Conservation (phyloP, 768 basidiomycete genomes). For the Dioszegia hungarica region DNA sequence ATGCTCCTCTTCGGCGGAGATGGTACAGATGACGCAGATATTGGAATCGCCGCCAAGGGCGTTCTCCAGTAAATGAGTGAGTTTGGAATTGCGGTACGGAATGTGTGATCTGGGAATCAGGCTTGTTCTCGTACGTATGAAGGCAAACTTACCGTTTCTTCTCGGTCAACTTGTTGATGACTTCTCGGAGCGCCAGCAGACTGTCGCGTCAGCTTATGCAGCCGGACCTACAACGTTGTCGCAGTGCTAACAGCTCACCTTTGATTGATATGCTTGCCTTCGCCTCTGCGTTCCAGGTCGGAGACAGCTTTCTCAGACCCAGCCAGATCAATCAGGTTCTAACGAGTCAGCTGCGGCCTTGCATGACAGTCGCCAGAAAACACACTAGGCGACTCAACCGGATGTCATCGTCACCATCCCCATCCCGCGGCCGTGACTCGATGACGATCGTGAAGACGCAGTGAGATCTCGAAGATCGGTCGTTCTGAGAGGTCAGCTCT, state of each 20-base stretch:
- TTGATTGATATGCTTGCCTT: conserved; percentile 50
- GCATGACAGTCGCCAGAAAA: neutral
- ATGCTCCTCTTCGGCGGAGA: conserved; percentile 47
- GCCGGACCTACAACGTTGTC: neutral
- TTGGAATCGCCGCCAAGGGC: conserved; percentile 49
- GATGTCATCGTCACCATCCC: conserved; percentile 37
- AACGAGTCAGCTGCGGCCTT: neutral
- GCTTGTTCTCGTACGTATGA: neutral
- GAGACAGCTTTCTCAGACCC: conserved; percentile 50
- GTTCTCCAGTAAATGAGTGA: conserved; percentile 49
- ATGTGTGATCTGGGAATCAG: conserved; percentile 30
- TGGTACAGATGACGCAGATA: conserved; percentile 50
- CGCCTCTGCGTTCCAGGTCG: conserved; percentile 44
- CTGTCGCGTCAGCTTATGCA: conserved; percentile 11
- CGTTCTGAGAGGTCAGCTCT: conserved; percentile 31
- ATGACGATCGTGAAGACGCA: conserved; percentile 49
- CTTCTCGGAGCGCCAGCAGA: conserved; percentile 40
- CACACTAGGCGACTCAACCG: conserved; percentile 43
- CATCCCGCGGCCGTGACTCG: conserved; percentile 39
- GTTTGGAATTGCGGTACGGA: conserved; percentile 49
- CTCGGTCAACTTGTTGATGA: conserved; percentile 48
- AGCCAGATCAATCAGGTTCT: conserved; percentile 39
- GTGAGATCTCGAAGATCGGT: conserved; percentile 47
- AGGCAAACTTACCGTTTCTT: conserved; percentile 26
- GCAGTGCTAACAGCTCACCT: conserved; percentile 20